Percentiles rank a stretch among this genome's conserved stretches.
These are phyloP conservation scores for Fusarium sarcochroum DNA, from an alignment of 2,329 filamentous ascomycete species.

Conservation along the genomic window DNA sequence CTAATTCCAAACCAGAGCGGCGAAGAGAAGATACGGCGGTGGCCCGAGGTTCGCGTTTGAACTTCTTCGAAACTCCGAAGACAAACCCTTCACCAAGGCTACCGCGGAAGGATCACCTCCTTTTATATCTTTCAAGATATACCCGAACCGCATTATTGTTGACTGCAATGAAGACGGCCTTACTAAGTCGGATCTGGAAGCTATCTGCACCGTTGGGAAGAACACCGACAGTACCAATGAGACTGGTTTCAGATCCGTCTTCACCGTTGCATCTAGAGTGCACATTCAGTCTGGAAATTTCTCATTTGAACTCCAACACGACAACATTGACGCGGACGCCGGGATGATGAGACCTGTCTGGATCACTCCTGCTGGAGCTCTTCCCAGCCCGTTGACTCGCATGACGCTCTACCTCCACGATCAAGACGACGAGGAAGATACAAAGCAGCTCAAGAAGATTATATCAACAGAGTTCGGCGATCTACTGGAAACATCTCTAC, in stretches of 20 bases:
- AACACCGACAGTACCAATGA: slow-evolving; percentile 39
- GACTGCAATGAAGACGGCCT: slow-evolving; percentile 42
- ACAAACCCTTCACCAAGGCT: slow-evolving; percentile 24
- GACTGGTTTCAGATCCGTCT: slow-evolving; percentile 38
- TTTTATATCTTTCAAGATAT: slow-evolving; percentile 33
- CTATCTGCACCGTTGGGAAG: slow-evolving; percentile 35
- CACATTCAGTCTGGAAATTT: slow-evolving; percentile 37
- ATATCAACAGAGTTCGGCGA: slow-evolving; percentile 24
- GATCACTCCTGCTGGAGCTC: background rate
- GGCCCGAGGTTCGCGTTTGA: slow-evolving; percentile 40
- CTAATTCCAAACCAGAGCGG: background rate
- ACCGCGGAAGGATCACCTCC: accelerated
- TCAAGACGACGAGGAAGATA: slow-evolving; percentile 7
- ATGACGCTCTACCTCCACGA: slow-evolving; percentile 32
- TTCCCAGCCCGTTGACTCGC: slow-evolving; percentile 22
- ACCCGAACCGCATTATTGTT: slow-evolving; percentile 30
- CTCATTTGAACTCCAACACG: slow-evolving; percentile 36
- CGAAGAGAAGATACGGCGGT: slow-evolving; percentile 39
- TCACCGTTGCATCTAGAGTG: slow-evolving; percentile 29
- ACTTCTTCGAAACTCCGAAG: slow-evolving; percentile 41
- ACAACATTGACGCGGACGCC: slow-evolving; percentile 11
- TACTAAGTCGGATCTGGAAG: slow-evolving; percentile 10
- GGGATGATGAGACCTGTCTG: slow-evolving; percentile 37
- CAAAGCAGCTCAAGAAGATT: background rate
- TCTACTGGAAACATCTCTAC: slow-evolving; percentile 13